Evolutionary conservation across 306 rosid species (phyloP).

Genomic region (Castanea sativa): DNA sequence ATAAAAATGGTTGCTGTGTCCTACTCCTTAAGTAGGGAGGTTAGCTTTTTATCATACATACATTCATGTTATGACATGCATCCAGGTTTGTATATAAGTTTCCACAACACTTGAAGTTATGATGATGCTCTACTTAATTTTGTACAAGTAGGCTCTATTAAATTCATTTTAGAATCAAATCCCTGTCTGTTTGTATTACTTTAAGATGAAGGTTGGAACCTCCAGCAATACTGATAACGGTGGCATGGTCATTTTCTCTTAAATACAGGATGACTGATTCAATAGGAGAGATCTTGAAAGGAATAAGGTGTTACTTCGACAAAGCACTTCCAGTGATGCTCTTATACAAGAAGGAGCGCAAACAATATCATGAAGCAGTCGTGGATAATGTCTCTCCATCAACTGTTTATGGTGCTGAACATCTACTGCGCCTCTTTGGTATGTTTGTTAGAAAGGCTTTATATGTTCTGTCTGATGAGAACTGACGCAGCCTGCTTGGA

Average conservation of each 20-base stretch:
- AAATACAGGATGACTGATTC: conserved; percentile 66
- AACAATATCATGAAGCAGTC: conserved; percentile 64
- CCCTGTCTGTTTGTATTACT: not conserved
- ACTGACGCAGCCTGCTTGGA: not conserved
- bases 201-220: conserved; percentile 13
- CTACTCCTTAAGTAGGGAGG: not conserved
- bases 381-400: conserved; percentile 71
- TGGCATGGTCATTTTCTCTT: conserved; percentile 28
- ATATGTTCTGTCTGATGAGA: not conserved
- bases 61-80: not conserved
- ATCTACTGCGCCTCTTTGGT: conserved; percentile 94
- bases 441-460: conserved; percentile 25
- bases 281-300: conserved; percentile 76
- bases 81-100: not conserved
- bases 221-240: conserved; percentile 17
- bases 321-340: conserved; percentile 88
- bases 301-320: conserved; percentile 91
- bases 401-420: conserved; percentile 90
- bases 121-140: not conserved
- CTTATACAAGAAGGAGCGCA: conserved; percentile 85
- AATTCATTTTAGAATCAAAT: not conserved
- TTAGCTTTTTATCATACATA: not conserved
- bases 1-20: not conserved
- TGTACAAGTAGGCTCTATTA: not conserved
- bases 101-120: not conserved